A percentile compares a stretch with the other conserved stretches of the same genome.
phyloP scores from a whole-genome alignment of 176 grass and related monocot genomes.

The Elymus sibiricus region DNA sequence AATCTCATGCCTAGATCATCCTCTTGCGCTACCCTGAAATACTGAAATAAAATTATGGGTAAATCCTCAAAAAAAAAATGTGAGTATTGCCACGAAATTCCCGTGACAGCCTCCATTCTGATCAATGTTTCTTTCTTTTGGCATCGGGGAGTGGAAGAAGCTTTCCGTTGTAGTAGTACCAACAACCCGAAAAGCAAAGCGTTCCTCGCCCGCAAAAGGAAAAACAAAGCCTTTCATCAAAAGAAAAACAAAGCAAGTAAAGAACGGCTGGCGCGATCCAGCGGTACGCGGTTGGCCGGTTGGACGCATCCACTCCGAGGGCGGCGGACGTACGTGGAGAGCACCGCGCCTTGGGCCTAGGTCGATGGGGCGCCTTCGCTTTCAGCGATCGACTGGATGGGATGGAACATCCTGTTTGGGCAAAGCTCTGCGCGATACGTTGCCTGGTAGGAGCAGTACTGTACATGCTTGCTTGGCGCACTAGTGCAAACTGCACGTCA shows the following conservation, averaged over 20 bases:
- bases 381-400: neutral
- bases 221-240: too few relatives aligned
- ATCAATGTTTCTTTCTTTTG: neutral
- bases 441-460: neutral
- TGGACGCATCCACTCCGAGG: neutral
- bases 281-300: neutral
- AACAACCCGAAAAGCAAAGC: neutral
- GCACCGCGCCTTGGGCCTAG: neutral
- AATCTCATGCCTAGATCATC: too few relatives aligned
- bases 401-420: neutral
- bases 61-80: too few relatives aligned
- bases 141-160: neutral
- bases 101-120: too few relatives aligned
- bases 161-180: neutral
- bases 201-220: too few relatives aligned
- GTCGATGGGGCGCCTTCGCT: neutral
- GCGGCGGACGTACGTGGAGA: constrained; percentile 4
- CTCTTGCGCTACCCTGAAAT: too few relatives aligned
- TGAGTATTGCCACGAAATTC: too few relatives aligned
- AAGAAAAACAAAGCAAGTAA: neutral
- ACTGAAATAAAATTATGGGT: too few relatives aligned
- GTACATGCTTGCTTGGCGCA: neutral
- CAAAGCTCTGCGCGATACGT: neutral
- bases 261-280: neutral
- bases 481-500: neutral